Base-by-base conservation (phyloP, 305 asterid species). In the Fraxinus platypoda region DNA sequence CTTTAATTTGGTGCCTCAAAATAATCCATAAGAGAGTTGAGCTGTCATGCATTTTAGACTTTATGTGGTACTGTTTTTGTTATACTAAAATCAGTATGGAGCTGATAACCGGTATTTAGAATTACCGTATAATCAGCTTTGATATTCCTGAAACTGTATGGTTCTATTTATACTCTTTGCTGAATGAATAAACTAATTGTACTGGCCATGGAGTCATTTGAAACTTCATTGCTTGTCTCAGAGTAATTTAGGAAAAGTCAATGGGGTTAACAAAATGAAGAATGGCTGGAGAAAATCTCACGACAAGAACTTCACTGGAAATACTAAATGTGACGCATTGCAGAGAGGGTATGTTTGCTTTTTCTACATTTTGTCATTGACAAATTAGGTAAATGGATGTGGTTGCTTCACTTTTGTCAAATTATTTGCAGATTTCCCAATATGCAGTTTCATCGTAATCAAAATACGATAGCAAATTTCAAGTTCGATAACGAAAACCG, bases 381-480 rank as follows among this genome's bases (percentile, higher is more conserved):
- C 74, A 77, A 62, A 52, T 54, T 68, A 31, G 64, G 68, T 75
- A 83, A 68, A 73, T 68, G n/a, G 23, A 17, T 83, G 74, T 33
- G 33, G 81, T 77, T 88, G 78, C 83, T 81, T 82, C 31, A 23
- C 74, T 83, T 83, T 49, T 78, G 64, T 83, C 79, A 74, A 84
- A 74, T 82, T 80, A 15, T 81, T 79, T 87, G 81, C 91, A 91
- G 94, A 78, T 87, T 76, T 89, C 77, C 78, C 84, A 93, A 88
- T 85, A 84, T 83, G 81, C 90, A 82, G 79, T 84, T 86, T 82
- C 87, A 85, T 81, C 82, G 81, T 33, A 87, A 78, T 70, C 92
- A 89, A 78, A 88, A 85, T 81, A 81, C 86, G 23, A 92, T 77
- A 46, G 92, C 93, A 83, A 92, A 87, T 87, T 84, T 88, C 88